Percentiles rank a stretch among this genome's conserved stretches.
These are phyloP conservation scores for Paecilomyces sp. DNA, from an alignment of 2,329 filamentous ascomycete species.

Conservation along the genomic window DNA sequence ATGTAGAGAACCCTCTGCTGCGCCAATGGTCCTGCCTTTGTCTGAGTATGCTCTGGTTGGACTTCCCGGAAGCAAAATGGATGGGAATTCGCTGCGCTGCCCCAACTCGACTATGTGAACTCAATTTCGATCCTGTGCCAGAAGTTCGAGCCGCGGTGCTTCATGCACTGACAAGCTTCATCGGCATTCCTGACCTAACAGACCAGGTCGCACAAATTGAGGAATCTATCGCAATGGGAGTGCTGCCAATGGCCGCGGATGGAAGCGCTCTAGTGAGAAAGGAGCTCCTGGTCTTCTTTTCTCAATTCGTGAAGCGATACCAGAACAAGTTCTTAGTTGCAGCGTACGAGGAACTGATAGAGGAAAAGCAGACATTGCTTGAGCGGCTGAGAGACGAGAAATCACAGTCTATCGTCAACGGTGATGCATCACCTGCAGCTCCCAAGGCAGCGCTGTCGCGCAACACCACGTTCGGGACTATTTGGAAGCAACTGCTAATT, in stretches of 20 bases:
- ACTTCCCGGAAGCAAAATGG: conserved; percentile 91
- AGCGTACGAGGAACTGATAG: conserved; percentile 81
- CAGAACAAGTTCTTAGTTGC: conserved; percentile 87
- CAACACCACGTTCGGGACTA: conserved; percentile 84
- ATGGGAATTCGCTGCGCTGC: conserved; percentile 84
- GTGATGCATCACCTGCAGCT: conserved; percentile 15
- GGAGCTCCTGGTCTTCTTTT: conserved; percentile 89
- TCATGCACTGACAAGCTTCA: conserved; percentile 85
- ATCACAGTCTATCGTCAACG: conserved; percentile 10
- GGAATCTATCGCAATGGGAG: conserved; percentile 79
- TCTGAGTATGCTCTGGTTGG: conserved; percentile 88
- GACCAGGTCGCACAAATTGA: conserved; percentile 87
- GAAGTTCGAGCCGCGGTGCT: conserved; percentile 92
- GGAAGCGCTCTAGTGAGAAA: conserved; percentile 91
- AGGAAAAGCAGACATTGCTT: conserved; percentile 66
- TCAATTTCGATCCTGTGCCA: conserved; percentile 78
- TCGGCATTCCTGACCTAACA: conserved; percentile 87
- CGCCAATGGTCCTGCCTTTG: conserved; percentile 95
- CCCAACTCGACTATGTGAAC: conserved; percentile 68
- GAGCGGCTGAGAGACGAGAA: conserved; percentile 40
- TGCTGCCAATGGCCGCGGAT: conserved; percentile 87
- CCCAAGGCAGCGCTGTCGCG: conserved; percentile 48
- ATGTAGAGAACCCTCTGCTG: conserved; percentile 79
- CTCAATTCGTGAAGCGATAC: conserved; percentile 82
- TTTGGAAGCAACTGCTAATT: conserved; percentile 89